Evolutionary conservation across 306 rosid genomes (phyloP), one percentile per base, ranked within the genome.

Genomic region (Medicago truncatula): DNA sequence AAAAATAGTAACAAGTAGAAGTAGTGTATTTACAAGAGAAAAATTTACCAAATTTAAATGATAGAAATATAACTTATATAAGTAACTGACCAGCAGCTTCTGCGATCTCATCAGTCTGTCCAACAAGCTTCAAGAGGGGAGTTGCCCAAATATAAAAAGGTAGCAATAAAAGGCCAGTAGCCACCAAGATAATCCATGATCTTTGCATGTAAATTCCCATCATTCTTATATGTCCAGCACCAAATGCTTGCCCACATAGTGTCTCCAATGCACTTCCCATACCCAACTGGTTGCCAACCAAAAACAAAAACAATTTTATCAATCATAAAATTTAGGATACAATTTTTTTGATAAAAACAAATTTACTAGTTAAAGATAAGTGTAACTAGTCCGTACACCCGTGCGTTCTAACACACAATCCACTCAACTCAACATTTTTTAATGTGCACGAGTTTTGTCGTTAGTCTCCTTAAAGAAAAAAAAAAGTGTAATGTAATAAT

Each of bases 181-280:
- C 63, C 68, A 89, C 41, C 82, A 91, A 75, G 52, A 91, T 91
- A 63, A 91, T 50, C 95, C 95, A 91, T n/a, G 97, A 91, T 78
- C 95, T 82, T 80, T 91, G 97, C 95, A 91, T 87, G 91, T 89
- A 91, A 62, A 91, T 85, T 0, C 97, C 97, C 9, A 91, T 53
- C 97, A 86, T 89, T 38, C 89, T 83, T 15, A 71, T 46, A 39
- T 84, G 83, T 0, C 97, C 91, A 9, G 95, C 97, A 76, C 97
- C 97, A 2, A 36, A 91, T 74, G 97, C 97, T 86, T 91, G 95
- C 58, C 97, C 95, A 63, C 92, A 89, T 3, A 91, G 79, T 7
- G 94, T 89, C 87, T 91, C 97, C 91, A 91, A 43, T 31, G 97
- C 97, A 85, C 97, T 87, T 6, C 97, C 97, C 97, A 91, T 91